These are phyloP conservation scores for Malus sylvestris DNA, from an alignment of 306 rosid species.

Conservation along the genomic window DNA sequence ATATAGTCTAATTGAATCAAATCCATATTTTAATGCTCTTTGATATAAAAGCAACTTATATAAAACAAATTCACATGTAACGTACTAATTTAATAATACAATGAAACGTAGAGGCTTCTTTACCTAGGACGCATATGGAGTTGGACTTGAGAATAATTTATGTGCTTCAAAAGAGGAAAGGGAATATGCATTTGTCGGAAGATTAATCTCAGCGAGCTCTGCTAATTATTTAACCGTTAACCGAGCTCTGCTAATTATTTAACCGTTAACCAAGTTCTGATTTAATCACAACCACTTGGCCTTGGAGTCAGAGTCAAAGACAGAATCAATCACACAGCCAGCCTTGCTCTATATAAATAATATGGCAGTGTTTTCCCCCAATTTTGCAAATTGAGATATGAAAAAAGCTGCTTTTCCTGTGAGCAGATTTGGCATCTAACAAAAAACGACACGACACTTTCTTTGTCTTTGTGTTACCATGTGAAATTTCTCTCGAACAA, in stretches of 20 bases:
- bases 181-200: constrained; percentile 1
- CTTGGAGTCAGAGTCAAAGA: neutral
- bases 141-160: neutral
- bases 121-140: neutral
- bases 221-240: neutral
- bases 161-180: neutral
- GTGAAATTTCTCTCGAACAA: constrained; percentile 55
- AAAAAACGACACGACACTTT: constrained; percentile 30
- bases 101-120: too few species aligned
- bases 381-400: neutral
- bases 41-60: too few species aligned
- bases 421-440: neutral
- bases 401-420: neutral
- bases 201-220: neutral
- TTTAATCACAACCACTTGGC: neutral
- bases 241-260: neutral
- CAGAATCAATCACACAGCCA: neutral
- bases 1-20: too few species aligned
- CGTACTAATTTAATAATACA: too few species aligned
- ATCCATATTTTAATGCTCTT: too few species aligned
- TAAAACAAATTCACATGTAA: fast-evolving
- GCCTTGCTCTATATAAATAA: neutral
- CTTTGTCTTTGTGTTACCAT: constrained; percentile 54
- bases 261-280: neutral
- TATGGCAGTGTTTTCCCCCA: neutral